A percentile compares a stretch with the other conserved stretches of the same genome.
phyloP scores from a whole-genome alignment of 2,329 filamentous ascomycete species.

The Curvularia lunata region DNA sequence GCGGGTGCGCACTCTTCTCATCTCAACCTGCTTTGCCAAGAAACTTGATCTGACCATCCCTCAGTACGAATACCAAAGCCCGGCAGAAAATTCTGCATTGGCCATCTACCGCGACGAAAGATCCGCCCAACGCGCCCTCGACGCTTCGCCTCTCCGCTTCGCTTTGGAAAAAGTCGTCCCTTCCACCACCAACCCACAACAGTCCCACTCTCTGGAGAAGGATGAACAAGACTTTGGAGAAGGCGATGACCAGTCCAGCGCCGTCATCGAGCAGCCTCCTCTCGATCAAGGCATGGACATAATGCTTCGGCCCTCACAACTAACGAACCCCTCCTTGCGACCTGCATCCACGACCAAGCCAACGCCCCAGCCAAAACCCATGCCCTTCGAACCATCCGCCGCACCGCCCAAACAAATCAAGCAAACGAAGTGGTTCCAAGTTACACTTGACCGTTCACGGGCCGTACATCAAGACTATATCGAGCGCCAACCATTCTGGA shows the following conservation, averaged over 20 bases:
- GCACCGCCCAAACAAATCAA: conserved; percentile 9
- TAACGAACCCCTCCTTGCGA: conserved; percentile 25
- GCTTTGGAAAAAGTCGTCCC: conserved; percentile 46
- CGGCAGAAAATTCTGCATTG: conserved; percentile 52
- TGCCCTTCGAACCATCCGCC: conserved; percentile 34
- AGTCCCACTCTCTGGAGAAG: conserved; percentile 9
- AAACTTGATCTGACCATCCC: neutral
- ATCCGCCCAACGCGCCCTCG: conserved; percentile 51
- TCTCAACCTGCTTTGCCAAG: neutral
- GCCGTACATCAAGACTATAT: conserved; percentile 52
- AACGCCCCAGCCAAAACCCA: conserved; percentile 13
- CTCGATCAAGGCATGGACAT: conserved; percentile 36
- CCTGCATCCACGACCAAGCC: conserved; percentile 7
- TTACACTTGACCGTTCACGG: conserved; percentile 49
- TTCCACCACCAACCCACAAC: neutral
- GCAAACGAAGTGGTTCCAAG: conserved; percentile 50
- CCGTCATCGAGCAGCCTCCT: conserved; percentile 2
- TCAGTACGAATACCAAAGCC: conserved; percentile 54
- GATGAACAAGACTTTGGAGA: conserved; percentile 24
- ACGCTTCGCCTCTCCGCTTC: conserved; percentile 56
- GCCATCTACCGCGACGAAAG: conserved; percentile 55
- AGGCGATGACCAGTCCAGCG: neutral
- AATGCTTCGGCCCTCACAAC: conserved; percentile 38
- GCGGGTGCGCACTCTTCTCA: conserved; percentile 32
- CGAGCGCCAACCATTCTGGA: conserved; percentile 46